phyloP scores from a whole-genome alignment of 768 basidiomycete species.

The Mycena amicta region DNA sequence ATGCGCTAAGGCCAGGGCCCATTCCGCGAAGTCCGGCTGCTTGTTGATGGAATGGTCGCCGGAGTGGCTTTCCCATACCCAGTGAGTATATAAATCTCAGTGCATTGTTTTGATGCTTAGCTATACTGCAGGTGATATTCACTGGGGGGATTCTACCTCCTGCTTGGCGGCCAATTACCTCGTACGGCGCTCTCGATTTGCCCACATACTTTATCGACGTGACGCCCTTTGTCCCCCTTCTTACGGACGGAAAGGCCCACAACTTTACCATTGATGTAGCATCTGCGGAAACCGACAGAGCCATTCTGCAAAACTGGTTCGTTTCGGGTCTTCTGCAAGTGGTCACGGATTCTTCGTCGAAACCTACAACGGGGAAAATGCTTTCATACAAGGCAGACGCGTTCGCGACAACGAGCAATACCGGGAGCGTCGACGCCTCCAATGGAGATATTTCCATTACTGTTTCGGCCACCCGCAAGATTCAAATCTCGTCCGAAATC shows the following conservation, averaged over 20 bases:
- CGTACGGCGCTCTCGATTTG: slow-evolving; percentile 76
- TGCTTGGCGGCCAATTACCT: slow-evolving; percentile 68
- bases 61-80: slow-evolving; percentile 54
- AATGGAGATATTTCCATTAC: slow-evolving; percentile 62
- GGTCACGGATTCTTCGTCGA: slow-evolving; percentile 60
- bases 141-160: slow-evolving; percentile 75
- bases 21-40: slow-evolving; percentile 51
- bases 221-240: slow-evolving; percentile 73
- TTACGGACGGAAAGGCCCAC: slow-evolving; percentile 71
- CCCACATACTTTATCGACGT: slow-evolving; percentile 80
- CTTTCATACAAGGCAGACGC: slow-evolving; percentile 57
- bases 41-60: slow-evolving; percentile 49
- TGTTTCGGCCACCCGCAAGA: slow-evolving; percentile 56
- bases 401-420: slow-evolving; percentile 54
- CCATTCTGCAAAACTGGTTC: slow-evolving; percentile 78
- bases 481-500: slow-evolving; percentile 66
- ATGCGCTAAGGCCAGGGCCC: slow-evolving; percentile 46
- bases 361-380: slow-evolving; percentile 70
- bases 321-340: slow-evolving; percentile 74
- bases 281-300: slow-evolving; percentile 66
- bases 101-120: neutral
- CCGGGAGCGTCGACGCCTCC: slow-evolving; percentile 38
- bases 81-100: slow-evolving; percentile 22
- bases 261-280: slow-evolving; percentile 72
- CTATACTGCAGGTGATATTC: slow-evolving; percentile 48